phyloP scores from a whole-genome alignment of 768 basidiomycete species.

The Rhodotorula kratochvilovae region DNA sequence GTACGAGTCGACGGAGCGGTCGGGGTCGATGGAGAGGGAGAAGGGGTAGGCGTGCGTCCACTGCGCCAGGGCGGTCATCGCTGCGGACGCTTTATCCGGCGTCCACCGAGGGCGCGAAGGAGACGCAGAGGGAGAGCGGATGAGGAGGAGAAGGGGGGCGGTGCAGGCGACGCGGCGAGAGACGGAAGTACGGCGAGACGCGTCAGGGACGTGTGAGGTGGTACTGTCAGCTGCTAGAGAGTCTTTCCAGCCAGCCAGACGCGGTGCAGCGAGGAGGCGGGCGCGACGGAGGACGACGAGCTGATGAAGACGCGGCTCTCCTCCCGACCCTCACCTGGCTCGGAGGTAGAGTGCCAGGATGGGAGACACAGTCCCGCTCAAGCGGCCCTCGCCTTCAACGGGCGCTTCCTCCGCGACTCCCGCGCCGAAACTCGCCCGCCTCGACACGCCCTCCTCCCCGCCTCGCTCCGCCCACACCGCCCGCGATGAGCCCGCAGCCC shows the following conservation, averaged over 20 bases:
- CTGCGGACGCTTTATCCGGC: neutral
- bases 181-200: no score
- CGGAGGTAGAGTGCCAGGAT: neutral
- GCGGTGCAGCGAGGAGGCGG: no score
- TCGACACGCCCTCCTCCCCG: neutral
- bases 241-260: no score
- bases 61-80: neutral
- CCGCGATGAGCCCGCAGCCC: neutral
- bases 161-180: neutral
- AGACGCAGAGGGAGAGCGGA: no score
- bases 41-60: neutral
- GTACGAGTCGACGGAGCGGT: neutral
- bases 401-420: no score
- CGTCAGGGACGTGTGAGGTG: no score
- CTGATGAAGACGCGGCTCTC: no score
- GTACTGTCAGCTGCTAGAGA: no score
- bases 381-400: neutral
- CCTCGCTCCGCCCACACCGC: neutral
- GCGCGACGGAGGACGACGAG: no score
- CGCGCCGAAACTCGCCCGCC: neutral
- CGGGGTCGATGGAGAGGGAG: neutral
- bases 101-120: no score
- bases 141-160: no score
- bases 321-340: no score
- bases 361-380: neutral